Base-by-base conservation (phyloP, 306 rosid species). In the Trifolium repens region DNA sequence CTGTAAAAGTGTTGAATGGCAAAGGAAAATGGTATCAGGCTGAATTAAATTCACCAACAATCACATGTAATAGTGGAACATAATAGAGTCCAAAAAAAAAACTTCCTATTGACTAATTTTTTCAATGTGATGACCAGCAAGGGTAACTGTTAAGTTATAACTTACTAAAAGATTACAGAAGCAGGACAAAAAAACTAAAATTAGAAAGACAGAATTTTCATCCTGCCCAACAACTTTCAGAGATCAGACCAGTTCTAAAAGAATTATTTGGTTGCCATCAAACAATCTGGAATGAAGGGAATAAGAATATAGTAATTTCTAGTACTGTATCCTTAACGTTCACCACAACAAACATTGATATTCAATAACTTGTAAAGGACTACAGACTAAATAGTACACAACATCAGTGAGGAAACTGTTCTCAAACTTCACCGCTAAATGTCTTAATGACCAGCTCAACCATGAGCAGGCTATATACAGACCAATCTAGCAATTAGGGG, bases 1-100 rank as follows among this genome's bases (percentile, higher is more conserved):
- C 98, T 94, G 92, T 52, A 84, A 39, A 80, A 62, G 71, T 43
- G 72, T 67, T 60, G 63, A 65, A 89, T 60, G 80, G 30, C 7
- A 79, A 72, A 65, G 54, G 39, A 65, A 70, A 79, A 78, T 32
- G 34, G 71, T 42, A 73, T 82, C 44, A 63, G 62, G 70, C 62
- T 37, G 67, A 72, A 61, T 58, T 55, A 66, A 59, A 72, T 26
- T 79, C 62, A 53, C 30, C 5, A 26, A 65, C 50, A 66, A 63
- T 6, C 35, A 70, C 13, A 7, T 13, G 71, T 49, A 44, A 39
- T 39, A 61, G 4, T 26, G 40, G 49, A 65, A 78, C 10, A 58
- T 50, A 65, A 53, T 54, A 40, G 8, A 42, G 35, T 52, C 50
- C 72, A 0, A 54, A 53, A 72, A 80, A 37, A 8, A 55, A 30